These are phyloP conservation scores for Punica granatum DNA, from an alignment of 345 rosid species.

Conservation along the genomic window DNA sequence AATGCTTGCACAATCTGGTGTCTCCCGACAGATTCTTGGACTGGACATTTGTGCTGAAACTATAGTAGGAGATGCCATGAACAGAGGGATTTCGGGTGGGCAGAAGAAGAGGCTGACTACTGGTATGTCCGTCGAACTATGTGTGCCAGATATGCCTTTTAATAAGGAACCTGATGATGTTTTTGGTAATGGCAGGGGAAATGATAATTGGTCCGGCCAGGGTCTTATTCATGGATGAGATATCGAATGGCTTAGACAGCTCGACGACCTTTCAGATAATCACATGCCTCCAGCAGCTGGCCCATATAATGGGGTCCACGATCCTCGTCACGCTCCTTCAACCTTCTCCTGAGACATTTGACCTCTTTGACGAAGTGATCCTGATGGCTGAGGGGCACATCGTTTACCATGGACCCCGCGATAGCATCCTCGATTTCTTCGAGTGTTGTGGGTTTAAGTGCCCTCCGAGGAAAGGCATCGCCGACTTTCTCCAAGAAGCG, in stretches of 20 bases:
- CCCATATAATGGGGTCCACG: conserved; percentile 51
- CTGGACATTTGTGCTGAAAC: conserved; percentile 61
- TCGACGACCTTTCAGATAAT: conserved; percentile 67
- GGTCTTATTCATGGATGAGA: conserved; percentile 78
- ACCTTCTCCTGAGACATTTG: conserved; percentile 72
- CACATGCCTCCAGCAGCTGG: conserved; percentile 51
- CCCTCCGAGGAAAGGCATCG: conserved; percentile 58
- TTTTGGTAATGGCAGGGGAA: conserved; percentile 30
- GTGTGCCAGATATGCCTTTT: not conserved
- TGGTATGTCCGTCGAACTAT: conserved; percentile 15
- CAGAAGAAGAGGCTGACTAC: conserved; percentile 44
- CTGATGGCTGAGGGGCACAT: conserved; percentile 58
- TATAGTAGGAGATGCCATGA: conserved; percentile 63
- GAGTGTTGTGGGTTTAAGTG: conserved; percentile 62
- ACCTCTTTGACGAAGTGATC: conserved; percentile 63
- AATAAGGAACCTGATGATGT: not conserved
- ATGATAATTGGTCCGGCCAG: conserved; percentile 64
- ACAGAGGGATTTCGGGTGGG: conserved; percentile 56
- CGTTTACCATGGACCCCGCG: conserved; percentile 64
- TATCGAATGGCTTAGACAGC: conserved; percentile 68
- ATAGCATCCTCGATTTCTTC: conserved; percentile 44
- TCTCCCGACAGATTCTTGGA: conserved; percentile 44
- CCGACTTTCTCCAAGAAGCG: conserved; percentile 73
- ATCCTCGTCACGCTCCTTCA: conserved; percentile 60
- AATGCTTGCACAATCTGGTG: not conserved